Evolutionary conservation across 306 rosid genomes (phyloP).

Genomic region (Dicorynia guianensis): DNA sequence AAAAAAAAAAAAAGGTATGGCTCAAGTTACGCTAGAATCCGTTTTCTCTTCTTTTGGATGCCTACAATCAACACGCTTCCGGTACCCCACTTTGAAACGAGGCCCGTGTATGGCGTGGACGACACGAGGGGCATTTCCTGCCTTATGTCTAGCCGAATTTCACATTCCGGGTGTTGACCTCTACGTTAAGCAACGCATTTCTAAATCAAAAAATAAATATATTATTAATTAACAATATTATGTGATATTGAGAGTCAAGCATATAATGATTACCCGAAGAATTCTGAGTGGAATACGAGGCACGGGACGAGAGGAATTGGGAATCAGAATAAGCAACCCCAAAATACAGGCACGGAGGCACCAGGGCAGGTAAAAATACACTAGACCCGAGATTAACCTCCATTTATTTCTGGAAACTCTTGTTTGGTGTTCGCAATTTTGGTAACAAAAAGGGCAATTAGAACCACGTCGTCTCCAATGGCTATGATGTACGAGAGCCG

Average conservation of each 20-base stretch:
- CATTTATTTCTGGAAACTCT: not conserved
- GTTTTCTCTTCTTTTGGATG: not conserved
- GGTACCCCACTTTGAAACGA: not conserved
- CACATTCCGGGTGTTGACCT: slow-evolving; percentile 45
- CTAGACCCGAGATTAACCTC: slow-evolving; percentile 20
- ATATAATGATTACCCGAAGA: slow-evolving; percentile 54
- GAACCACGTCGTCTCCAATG: not conserved
- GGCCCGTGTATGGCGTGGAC: not conserved
- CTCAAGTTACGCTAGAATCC: slow-evolving; percentile 4
- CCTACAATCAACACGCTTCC: not conserved
- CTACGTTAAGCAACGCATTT: not conserved
- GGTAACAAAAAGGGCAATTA: not conserved
- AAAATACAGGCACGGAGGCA: not conserved
- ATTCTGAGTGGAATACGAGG: slow-evolving; percentile 62
- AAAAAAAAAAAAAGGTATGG: too few species aligned
- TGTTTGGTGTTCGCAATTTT: not conserved
- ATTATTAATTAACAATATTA: not conserved
- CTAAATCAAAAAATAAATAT: not conserved
- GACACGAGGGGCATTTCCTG: slow-evolving; percentile 3
- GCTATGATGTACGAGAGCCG: not conserved
- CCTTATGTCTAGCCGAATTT: slow-evolving; percentile 4
- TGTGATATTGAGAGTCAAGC: slow-evolving; percentile 49
- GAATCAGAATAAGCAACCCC: not conserved
- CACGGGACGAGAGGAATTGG: slow-evolving; percentile 25
- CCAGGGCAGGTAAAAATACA: not conserved